Evolutionary conservation across 495 filamentous ascomycete species (phyloP), one percentile per base, ranked within the genome.

Genomic region (Aspergillus cavernicola): DNA sequence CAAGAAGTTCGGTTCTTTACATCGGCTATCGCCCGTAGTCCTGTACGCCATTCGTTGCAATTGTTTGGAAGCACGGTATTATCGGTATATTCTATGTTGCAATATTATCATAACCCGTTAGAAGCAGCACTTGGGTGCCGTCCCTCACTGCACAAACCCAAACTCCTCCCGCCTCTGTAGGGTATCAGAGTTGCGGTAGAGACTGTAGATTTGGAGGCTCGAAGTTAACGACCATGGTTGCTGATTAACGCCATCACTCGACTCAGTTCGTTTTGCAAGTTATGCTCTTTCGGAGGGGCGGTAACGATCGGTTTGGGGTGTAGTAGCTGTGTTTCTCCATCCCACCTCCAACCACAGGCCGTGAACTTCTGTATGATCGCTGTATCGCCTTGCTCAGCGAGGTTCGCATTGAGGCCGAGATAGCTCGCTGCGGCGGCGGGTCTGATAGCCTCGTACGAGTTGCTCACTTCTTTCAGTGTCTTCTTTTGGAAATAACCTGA

Each of bases 391-490:
- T 64, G 48, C 43, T 63, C 62, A 32, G 72, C 72, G 7, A 58
- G 48, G 19, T 51, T 36, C 0, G 64, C 35, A 31, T 74, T 68
- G 38, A 80, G 67, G 5, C 78, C 78, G 8, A 81, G 60, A 56
- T 79, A 79, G 29, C 26, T 61, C 20, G 76, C 76, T 16, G 72
- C 75, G 16, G 62, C 58, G 18, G 66, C 62, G 15, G 75, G 72
- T 44, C 74, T 63, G 52, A 81, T 80, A 6, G 74, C 66, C 39
- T 74, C 72, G 62, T 79, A 81, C 16, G 72, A 71, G 40, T 58
- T 67, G 49, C 76, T 79, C 43, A 81, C 56, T 28, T 74, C 66
- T 43, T 66, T 67, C 53, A 79, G 67, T 5, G 77, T 74, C 41
- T 73, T 76, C 49, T 74, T 67, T 53, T 73, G 70, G 52, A 76